These are phyloP conservation scores for Pulveroboletus sp. DNA, from an alignment of 768 basidiomycete species.

Conservation along the genomic window DNA sequence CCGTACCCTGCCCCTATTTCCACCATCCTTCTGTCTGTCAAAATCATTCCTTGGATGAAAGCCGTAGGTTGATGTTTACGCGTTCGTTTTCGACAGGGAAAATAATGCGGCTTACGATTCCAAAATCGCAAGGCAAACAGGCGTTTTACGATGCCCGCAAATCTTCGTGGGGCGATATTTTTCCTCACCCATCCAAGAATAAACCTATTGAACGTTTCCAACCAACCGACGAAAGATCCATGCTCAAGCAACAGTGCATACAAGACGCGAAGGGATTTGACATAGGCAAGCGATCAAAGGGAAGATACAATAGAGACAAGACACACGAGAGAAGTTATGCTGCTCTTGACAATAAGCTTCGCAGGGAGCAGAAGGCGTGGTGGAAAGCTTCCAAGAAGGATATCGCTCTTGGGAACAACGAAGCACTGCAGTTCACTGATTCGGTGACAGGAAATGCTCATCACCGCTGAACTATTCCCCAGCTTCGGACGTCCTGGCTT, in stretches of 20 bases:
- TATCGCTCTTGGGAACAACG: not conserved
- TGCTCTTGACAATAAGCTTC: constrained; percentile 33
- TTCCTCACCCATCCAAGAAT: constrained; percentile 87
- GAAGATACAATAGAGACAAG: constrained; percentile 24
- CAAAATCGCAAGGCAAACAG: constrained; percentile 94
- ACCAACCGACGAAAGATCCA: constrained; percentile 26
- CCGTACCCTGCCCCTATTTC: constrained; percentile 5
- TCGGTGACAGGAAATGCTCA: constrained; percentile 3
- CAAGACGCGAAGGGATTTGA: constrained; percentile 42
- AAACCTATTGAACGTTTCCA: constrained; percentile 59
- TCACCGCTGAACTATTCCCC: constrained; percentile 2
- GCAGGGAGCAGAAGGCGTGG: constrained; percentile 35
- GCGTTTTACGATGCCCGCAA: constrained; percentile 93
- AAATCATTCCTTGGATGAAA: constrained; percentile 5
- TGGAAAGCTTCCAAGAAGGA: constrained; percentile 24
- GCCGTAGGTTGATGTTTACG: not conserved
- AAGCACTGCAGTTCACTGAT: constrained; percentile 8
- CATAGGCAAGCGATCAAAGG: constrained; percentile 47
- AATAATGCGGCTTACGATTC: constrained; percentile 87
- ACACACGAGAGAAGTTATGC: constrained; percentile 21
- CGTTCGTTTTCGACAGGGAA: constrained; percentile 49
- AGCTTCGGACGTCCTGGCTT: not conserved
- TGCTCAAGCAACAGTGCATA: constrained; percentile 24
- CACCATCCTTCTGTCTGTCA: constrained; percentile 4
- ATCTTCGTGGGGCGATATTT: constrained; percentile 89